Conservation (phyloP, 306 rosid species). For the Malus fusca region DNA sequence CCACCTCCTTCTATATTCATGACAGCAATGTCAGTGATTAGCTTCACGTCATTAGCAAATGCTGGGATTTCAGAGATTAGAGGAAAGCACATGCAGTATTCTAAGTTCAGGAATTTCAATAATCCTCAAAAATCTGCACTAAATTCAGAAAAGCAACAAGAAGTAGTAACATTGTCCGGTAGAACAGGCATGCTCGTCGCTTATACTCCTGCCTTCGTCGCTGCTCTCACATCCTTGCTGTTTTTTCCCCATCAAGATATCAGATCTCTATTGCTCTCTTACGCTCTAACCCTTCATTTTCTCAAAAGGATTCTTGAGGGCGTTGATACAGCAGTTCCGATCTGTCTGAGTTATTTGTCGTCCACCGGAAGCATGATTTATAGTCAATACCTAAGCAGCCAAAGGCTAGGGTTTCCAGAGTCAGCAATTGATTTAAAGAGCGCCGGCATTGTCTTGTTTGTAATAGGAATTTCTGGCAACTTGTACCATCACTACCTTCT, state of each 20-base stretch:
- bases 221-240: slow-evolving; percentile 36
- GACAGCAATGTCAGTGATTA: slow-evolving; percentile 35
- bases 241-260: slow-evolving; percentile 25
- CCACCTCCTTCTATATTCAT: slow-evolving; percentile 47
- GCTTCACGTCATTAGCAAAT: slow-evolving; percentile 14
- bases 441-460: slow-evolving; percentile 45
- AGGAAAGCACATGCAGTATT: slow-evolving; percentile 62
- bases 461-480: slow-evolving; percentile 62
- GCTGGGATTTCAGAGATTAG: slow-evolving; percentile 37
- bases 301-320: slow-evolving; percentile 65
- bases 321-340: slow-evolving; percentile 35
- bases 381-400: slow-evolving; percentile 39
- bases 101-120: slow-evolving; percentile 41
- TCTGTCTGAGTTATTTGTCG: slow-evolving; percentile 44
- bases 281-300: slow-evolving; percentile 63
- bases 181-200: slow-evolving; percentile 50
- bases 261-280: slow-evolving; percentile 38
- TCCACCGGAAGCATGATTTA: slow-evolving; percentile 43
- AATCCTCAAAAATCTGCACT: neutral
- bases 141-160: neutral
- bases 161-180: slow-evolving; percentile 22
- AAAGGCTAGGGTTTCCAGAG: slow-evolving; percentile 31
- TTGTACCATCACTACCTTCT: slow-evolving; percentile 74
- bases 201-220: slow-evolving; percentile 61
- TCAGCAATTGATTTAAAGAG: slow-evolving; percentile 42